Evolutionary conservation across 306 rosid genomes (phyloP).

Genomic region (Leucaena leucocephala): DNA sequence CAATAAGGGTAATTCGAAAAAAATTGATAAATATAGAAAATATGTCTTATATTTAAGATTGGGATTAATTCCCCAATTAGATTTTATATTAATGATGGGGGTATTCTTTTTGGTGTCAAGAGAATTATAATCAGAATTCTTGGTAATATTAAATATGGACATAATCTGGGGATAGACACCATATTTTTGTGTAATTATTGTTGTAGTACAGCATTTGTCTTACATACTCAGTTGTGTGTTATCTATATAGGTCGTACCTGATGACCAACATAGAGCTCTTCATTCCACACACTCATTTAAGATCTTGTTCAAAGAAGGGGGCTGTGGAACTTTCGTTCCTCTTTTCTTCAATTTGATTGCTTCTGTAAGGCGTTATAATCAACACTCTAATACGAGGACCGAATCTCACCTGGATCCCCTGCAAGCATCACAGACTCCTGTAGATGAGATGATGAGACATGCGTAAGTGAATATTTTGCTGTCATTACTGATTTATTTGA

Average conservation of each 20-base stretch:
- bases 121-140: not conserved
- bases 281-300: conserved; percentile 84
- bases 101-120: not conserved
- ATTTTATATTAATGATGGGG: too few relatives aligned
- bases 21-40: too few relatives aligned
- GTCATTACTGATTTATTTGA: not conserved
- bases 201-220: not conserved
- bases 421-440: conserved; percentile 95
- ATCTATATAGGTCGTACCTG: conserved; percentile 74
- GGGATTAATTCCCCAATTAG: too few relatives aligned
- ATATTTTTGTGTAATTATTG: not conserved
- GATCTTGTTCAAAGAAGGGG: conserved; percentile 97
- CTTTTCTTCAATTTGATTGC: conserved; percentile 88
- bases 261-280: conserved; percentile 74
- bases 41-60: too few relatives aligned
- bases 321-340: conserved; percentile 96
- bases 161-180: not conserved
- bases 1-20: too few relatives aligned
- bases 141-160: not conserved
- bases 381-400: conserved; percentile 38
- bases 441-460: conserved; percentile 96
- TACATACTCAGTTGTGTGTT: not conserved
- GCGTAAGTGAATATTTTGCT: conserved; percentile 65
- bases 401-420: conserved; percentile 73
- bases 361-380: conserved; percentile 84